Base-by-base conservation (phyloP, 2,329 filamentous ascomycete genomes). In the Penicillium occitanis region DNA sequence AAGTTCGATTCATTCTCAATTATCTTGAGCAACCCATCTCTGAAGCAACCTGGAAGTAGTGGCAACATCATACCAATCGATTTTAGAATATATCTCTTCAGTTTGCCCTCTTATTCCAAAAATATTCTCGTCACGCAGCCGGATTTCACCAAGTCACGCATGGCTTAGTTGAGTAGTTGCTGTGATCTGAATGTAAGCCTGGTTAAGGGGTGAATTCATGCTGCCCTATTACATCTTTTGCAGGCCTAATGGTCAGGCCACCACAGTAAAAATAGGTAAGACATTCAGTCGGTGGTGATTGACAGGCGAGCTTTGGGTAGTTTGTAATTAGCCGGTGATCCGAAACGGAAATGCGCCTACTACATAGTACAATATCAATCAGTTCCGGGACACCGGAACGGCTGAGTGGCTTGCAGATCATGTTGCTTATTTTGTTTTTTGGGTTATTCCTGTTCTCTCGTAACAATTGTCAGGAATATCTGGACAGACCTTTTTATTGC, bases 371-470 rank as follows among this genome's bases (percentile, higher is more conserved):
- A 19, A n/a, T 19, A 55, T 14, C 8, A 55, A n/a, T n/a, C 10
- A 11, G 37, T 22, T 10, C n/a, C 51, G n/a, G 17, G 50, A 53
- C 17, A 53, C 17, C n/a, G 51, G 30, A 55, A 55, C 10, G 30
- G 51, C 51, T n/a, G 51, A 22, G 53, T 40, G 53, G 53, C 53
- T 57, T 57, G 53, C 53, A 57, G 53, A 22, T 57, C 53, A 40
- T 22, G 33, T 57, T 57, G 33, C 53, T 57, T 57, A 25, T 30
- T 53, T 53, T 73, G 14, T 25, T 57, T 35, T 37, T 19, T 2
- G 14, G 30, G 8, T 37, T 35, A 13, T 35, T 22, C 8, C 19
- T 33, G 28, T 33, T 53, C 5, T 53, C 5, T 17, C 14, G 5
- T 53, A 4, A 30, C 14, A 17, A 7, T 10, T 30, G 5, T 7